Conservation (phyloP, 768 basidiomycete species). For the Mycena epipterygia region DNA sequence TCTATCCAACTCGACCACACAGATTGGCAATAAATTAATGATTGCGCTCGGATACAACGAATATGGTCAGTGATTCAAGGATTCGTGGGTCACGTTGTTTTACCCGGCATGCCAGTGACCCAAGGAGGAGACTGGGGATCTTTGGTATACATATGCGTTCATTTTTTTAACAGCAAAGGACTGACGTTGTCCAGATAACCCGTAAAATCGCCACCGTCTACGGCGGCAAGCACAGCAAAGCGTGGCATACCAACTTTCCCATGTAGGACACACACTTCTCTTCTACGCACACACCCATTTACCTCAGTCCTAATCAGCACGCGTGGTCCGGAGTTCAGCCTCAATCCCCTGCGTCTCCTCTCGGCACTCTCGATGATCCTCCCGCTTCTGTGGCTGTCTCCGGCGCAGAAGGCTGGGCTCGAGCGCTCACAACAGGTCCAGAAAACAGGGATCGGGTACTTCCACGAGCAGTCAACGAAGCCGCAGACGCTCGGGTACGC, state of each 20-base stretch:
- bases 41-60: conserved; percentile 56
- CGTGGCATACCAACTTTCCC: conserved; percentile 61
- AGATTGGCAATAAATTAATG: conserved; percentile 66
- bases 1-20: background rate
- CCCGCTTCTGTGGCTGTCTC: conserved; percentile 9
- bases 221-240: conserved; percentile 56
- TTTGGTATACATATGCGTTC: conserved; percentile 45
- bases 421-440: conserved; percentile 37
- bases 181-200: conserved; percentile 46
- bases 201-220: conserved; percentile 49
- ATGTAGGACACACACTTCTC: conserved; percentile 43
- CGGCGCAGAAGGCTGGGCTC: conserved; percentile 42
- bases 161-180: accelerated
- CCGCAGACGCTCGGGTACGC: conserved; percentile 58
- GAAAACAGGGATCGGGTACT: conserved; percentile 43
- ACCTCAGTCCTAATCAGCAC: background rate
- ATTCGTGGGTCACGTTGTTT: background rate
- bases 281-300: background rate
- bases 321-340: background rate
- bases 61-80: conserved; percentile 11
- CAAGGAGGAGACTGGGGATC: conserved; percentile 66
- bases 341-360: conserved; percentile 22
- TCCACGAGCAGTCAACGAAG: conserved; percentile 45
- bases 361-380: background rate
- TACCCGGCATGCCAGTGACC: conserved; percentile 48